Evolutionary conservation across 345 rosid species (phyloP), one percentile per base, ranked within the genome.

Genomic region (Triadica sebifera): DNA sequence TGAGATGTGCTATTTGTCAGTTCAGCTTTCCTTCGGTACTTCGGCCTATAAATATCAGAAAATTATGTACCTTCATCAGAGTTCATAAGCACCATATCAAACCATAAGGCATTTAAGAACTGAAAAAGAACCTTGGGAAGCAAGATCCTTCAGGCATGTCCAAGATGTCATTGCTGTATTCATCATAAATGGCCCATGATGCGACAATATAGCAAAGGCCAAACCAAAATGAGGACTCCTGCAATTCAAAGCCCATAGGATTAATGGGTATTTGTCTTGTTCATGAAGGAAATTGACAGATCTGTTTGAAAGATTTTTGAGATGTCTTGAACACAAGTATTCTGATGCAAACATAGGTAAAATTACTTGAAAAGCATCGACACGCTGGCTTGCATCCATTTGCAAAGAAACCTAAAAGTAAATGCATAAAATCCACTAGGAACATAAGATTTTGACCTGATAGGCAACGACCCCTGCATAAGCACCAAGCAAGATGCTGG

Each of bases 81-180:
- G 15, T 19, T 55, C 57, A 53, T 41, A 70, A 67, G 55, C 66
- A 12, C 37, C 15, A 8, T 25, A 62, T 37, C 64, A 25, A 65
- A 69, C 12, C 37, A 65, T 49, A 38, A 65, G 37, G 67, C 25
- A 49, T 24, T 51, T 17, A 59, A 57, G 70, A 55, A 75, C n/a
- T 10, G 72, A 75, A 74, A 45, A 25, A 64, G n/a, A 72, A 89
- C 93, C 98, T 93, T 22, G 97, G 92, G 77, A 95, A 90, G 81
- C 93, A 93, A 76, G 99, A 91, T 69, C 97, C 93, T 86, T 93
- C 99, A 10, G 86, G 86, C 96, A 95, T 80, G 84, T 88, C 99
- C 72, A 95, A 93, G 65, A 91, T 39, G 74, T 93, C 98, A 24
- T 86, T 95, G 84, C 97, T 90, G 84, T 95, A 93, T 81, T 95